phyloP scores from a whole-genome alignment of 2,329 filamentous ascomycete genomes.

The Penicillium hordei region DNA sequence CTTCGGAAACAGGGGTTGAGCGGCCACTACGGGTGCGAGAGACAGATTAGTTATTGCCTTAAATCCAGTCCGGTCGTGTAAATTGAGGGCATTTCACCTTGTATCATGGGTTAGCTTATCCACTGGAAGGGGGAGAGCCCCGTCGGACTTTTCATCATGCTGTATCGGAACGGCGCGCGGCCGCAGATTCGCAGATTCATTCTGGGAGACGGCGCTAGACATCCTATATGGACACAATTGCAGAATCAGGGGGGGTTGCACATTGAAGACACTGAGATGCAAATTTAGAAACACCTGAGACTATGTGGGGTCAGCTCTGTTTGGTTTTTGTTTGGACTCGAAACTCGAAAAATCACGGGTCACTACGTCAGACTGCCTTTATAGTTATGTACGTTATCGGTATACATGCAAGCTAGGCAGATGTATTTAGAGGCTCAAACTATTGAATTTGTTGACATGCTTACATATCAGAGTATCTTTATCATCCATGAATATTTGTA shows the following conservation, averaged over 20 bases:
- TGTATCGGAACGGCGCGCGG: constrained; percentile 35
- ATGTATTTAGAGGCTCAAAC: neutral
- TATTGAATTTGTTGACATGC: neutral
- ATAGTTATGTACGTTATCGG: neutral
- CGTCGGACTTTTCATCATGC: constrained; percentile 23
- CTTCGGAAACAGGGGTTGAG: constrained; percentile 78
- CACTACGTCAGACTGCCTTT: constrained; percentile 8
- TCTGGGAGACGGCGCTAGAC: constrained; percentile 31
- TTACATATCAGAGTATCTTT: neutral
- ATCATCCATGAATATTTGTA: too few species aligned
- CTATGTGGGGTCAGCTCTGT: neutral
- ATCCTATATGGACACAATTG: constrained; percentile 25
- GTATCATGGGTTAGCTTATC: constrained; percentile 36
- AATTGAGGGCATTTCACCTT: constrained; percentile 30
- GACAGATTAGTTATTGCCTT: constrained; percentile 6
- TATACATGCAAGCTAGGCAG: neutral
- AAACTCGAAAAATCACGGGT: constrained; percentile 1
- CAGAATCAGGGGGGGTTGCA: constrained; percentile 9
- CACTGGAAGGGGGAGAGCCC: constrained; percentile 24
- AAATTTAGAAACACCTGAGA: neutral
- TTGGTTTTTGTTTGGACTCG: constrained; percentile 3
- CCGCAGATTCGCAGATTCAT: constrained; percentile 32
- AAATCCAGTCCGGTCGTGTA: neutral
- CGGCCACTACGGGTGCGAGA: constrained; percentile 61
- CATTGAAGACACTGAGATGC: constrained; percentile 17